Conservation (phyloP, 1,139 yeast genomes). For the Geotrichum reessii region DNA sequence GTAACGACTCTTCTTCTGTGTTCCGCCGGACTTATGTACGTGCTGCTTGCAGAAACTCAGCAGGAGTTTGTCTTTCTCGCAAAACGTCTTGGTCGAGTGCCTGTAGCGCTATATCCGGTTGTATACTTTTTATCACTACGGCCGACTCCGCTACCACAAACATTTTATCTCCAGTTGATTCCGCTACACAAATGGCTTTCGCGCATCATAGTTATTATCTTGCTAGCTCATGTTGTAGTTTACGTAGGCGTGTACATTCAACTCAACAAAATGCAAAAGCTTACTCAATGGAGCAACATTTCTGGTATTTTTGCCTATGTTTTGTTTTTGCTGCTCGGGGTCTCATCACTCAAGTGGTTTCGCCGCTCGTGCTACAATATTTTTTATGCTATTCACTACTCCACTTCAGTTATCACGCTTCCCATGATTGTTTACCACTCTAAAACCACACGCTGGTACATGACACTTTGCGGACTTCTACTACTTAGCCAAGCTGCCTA, state of each 20-base stretch:
- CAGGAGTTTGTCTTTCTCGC: slow-evolving; percentile 58
- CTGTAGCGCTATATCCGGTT: slow-evolving; percentile 71
- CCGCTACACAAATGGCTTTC: slow-evolving; percentile 90
- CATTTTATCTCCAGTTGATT: slow-evolving; percentile 61
- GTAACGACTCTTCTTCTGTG: slow-evolving; percentile 22
- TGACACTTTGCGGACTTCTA: slow-evolving; percentile 37
- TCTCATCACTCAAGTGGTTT: slow-evolving; percentile 58
- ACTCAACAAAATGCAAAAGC: slow-evolving; percentile 46
- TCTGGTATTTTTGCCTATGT: slow-evolving; percentile 63
- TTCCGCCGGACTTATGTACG: slow-evolving; percentile 23
- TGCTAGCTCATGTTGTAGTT: slow-evolving; percentile 55
- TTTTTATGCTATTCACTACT: slow-evolving; percentile 65
- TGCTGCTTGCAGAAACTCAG: slow-evolving; percentile 27
- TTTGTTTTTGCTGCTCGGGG: slow-evolving; percentile 50
- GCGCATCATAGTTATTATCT: slow-evolving; percentile 58
- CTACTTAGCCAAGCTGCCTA: slow-evolving; percentile 32
- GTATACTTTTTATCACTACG: slow-evolving; percentile 63
- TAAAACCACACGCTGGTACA: slow-evolving; percentile 47
- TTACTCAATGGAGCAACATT: slow-evolving; percentile 47
- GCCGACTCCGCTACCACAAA: slow-evolving; percentile 71
- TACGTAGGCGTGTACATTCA: slow-evolving; percentile 54
- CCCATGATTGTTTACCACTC: slow-evolving; percentile 63
- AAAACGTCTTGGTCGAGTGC: slow-evolving; percentile 71
- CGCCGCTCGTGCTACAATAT: slow-evolving; percentile 50
- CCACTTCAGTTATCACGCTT: slow-evolving; percentile 60